Conservation (phyloP, 306 rosid species). For the Ceratonia siliqua region DNA sequence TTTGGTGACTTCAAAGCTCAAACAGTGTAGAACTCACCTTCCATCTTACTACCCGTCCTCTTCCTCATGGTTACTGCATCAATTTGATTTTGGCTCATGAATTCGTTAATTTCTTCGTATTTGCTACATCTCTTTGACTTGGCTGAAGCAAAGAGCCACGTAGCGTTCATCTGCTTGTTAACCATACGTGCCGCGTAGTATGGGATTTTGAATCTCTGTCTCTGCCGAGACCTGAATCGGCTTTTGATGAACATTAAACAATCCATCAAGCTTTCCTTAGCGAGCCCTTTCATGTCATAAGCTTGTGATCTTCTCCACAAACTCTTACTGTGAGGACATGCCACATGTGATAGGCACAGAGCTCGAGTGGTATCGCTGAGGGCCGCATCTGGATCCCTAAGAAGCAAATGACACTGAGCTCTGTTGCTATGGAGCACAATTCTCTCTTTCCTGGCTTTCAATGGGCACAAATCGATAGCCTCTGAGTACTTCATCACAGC, state of each 20-base stretch:
- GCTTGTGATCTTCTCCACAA: slow-evolving; percentile 85
- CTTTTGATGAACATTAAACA: slow-evolving; percentile 48
- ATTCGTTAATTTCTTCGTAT: slow-evolving; percentile 15
- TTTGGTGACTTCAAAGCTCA: background rate
- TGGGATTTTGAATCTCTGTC: slow-evolving; percentile 44
- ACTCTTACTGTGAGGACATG: slow-evolving; percentile 57
- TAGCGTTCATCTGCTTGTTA: slow-evolving; percentile 59
- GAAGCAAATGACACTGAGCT: slow-evolving; percentile 65
- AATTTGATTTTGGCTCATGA: slow-evolving; percentile 14
- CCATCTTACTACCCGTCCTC: slow-evolving; percentile 25
- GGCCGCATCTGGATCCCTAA: slow-evolving; percentile 54
- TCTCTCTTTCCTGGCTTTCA: slow-evolving; percentile 51
- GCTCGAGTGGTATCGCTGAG: slow-evolving; percentile 71
- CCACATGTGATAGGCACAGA: slow-evolving; percentile 50
- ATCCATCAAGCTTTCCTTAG: slow-evolving; percentile 71
- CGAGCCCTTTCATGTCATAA: slow-evolving; percentile 63
- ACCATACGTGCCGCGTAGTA: slow-evolving; percentile 55
- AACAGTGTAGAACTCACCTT: slow-evolving; percentile 14
- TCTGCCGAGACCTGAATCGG: slow-evolving; percentile 22
- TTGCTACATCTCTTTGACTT: slow-evolving; percentile 18
- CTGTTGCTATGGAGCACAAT: slow-evolving; percentile 71
- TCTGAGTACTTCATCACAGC: slow-evolving; percentile 60
- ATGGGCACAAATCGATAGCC: slow-evolving; percentile 53
- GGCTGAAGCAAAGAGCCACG: slow-evolving; percentile 53
- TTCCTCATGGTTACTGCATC: slow-evolving; percentile 22